Base-by-base conservation (phyloP, 352 stramenopile genomes). In the Pythium rhizo-oryzae region DNA sequence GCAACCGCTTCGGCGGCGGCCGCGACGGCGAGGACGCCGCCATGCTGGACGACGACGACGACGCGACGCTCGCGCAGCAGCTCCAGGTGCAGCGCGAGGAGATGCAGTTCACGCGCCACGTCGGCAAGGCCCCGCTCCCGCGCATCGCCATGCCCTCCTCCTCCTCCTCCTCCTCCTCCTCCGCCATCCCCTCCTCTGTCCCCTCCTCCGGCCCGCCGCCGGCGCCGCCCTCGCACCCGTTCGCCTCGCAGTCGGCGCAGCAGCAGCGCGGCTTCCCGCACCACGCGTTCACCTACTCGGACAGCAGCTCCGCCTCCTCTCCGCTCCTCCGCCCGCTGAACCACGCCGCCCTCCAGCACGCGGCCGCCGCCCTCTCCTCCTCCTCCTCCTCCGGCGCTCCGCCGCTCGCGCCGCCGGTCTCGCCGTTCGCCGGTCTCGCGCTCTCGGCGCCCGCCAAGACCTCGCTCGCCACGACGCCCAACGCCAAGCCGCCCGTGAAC, bases 1-100 rank as follows among this genome's bases (percentile, higher is more conserved):
- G 8, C 12, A 8, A n/a, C 12, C 41, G 41, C 41, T 47, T 47
- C 41, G 2, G 9, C 41, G 2, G 9, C 41, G 35, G 8, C 1
- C 35, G 35, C 8, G 35, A 35, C 8, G 35, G 25, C 8, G 25
- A 37, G 23, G 61, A 72, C 56, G 74, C 75, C 59, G 52, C 72
- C 28, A 75, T 87, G 49, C 51, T 78, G 28, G 78, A 70, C 23
- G 74, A 82, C 54, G 84, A 87, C 51, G 82, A 90, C 30, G 79
- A 90, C 59, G 80, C 78, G 19, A 82, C 89, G 56, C 78, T 93
- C 18, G 81, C 87, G 63, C 81, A 91, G 71, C 85, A 93, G 73
- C 77, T 93, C 12, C 77, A 81, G 59, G 75, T 85, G 53, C 85
- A 93, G 67, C 82, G 84, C 24, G 81, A 93, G 60, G 85, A 93